Conservation (phyloP, 768 basidiomycete genomes). For the Macrolepiota albuminosa region DNA sequence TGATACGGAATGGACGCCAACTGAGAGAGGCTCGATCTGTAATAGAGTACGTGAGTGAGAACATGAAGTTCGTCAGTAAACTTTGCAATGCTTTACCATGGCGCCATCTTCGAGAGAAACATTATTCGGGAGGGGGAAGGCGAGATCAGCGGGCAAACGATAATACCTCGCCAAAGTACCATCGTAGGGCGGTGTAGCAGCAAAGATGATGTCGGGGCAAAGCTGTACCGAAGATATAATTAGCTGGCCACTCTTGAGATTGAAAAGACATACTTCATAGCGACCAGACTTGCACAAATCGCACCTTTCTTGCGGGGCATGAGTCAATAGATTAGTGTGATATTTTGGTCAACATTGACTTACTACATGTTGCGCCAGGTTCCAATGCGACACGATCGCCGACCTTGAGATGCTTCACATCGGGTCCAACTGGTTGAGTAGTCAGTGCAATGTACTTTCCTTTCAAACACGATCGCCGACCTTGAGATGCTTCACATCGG, state of each 20-base stretch:
- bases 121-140: conserved; percentile 76
- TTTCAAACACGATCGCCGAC: conserved; percentile 83
- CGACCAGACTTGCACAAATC: conserved; percentile 79
- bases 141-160: conserved; percentile 78
- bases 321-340: not conserved
- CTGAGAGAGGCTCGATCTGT: conserved; percentile 92
- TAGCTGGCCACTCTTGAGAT: not conserved
- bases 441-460: conserved; percentile 1
- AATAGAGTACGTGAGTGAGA: not conserved
- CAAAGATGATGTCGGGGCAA: conserved; percentile 82
- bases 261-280: conserved; percentile 57
- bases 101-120: conserved; percentile 92
- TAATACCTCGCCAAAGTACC: conserved; percentile 90
- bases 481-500: conserved; percentile 70
- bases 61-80: not conserved
- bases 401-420: conserved; percentile 69
- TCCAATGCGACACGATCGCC: conserved; percentile 93
- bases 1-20: conserved; percentile 84
- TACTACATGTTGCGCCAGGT: conserved; percentile 80
- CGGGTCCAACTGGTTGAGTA: conserved; percentile 56
- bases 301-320: conserved; percentile 43
- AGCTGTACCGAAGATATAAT: conserved; percentile 40
- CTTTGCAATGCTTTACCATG: conserved; percentile 49
- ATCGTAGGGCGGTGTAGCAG: conserved; percentile 91
- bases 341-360: conserved; percentile 14